These are phyloP conservation scores for Miscanthus lutarioriparius DNA, from an alignment of 176 grass and related monocot species.

Conservation along the genomic window DNA sequence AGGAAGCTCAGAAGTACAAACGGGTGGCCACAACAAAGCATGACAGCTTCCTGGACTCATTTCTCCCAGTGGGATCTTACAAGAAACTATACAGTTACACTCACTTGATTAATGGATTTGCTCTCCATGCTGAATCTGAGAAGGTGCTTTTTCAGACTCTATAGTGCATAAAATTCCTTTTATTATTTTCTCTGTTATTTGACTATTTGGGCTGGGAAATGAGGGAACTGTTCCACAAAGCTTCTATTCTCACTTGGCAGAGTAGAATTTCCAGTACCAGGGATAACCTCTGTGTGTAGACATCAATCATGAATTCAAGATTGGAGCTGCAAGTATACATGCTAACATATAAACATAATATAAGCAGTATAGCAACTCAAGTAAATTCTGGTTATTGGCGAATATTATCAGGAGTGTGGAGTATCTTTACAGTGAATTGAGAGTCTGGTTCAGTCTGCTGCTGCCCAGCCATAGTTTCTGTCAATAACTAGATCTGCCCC, in stretches of 20 bases:
- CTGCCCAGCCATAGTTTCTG: background rate
- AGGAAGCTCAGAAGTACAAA: constrained; percentile 77
- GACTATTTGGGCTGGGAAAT: background rate
- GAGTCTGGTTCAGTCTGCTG: background rate
- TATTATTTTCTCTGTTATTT: background rate
- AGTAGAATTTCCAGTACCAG: background rate
- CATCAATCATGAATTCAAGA: constrained; percentile 4
- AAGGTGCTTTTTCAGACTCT: constrained; percentile 44
- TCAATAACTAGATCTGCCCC: background rate
- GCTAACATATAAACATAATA: background rate
- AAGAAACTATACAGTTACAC: constrained; percentile 93
- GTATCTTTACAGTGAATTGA: background rate
- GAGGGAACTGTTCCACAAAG: background rate
- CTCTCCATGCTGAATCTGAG: constrained; percentile 67
- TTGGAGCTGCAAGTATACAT: background rate
- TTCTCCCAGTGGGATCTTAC: constrained; percentile 69
- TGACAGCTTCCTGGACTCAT: constrained; percentile 78
- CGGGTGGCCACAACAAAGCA: constrained; percentile 58
- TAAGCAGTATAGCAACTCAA: background rate
- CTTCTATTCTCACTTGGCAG: background rate
- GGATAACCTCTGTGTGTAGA: background rate
- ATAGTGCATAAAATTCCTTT: background rate
- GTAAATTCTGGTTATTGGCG: background rate
- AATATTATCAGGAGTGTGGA: background rate
- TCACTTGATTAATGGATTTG: constrained; percentile 87